These are phyloP conservation scores for Sporothrix humicola DNA, from an alignment of 2,329 filamentous ascomycete species.

Conservation along the genomic window DNA sequence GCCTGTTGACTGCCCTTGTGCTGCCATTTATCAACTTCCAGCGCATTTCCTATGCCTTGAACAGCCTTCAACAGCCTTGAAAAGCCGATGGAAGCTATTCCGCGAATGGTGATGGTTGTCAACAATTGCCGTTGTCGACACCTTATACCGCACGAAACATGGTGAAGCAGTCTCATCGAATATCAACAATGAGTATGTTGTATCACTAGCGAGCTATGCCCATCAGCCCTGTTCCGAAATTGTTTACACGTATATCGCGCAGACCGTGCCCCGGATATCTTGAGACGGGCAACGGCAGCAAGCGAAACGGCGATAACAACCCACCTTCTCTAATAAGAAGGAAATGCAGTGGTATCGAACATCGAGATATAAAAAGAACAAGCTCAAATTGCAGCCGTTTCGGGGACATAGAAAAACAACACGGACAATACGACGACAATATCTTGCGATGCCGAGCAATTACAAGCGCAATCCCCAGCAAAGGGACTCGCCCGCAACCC, in stretches of 20 bases:
- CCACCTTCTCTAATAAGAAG: conserved; percentile 6
- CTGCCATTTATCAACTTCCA: not conserved
- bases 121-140: not conserved
- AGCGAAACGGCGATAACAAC: not conserved
- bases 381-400: not conserved
- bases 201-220: not conserved
- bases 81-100: not conserved
- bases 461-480: not conserved
- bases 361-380: conserved; percentile 11
- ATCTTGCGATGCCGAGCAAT: conserved; percentile 11
- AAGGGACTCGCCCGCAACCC: not conserved
- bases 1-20: not conserved
- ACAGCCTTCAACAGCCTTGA: not conserved
- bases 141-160: not conserved
- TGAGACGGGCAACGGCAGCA: not conserved
- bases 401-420: not conserved
- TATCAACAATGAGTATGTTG: not conserved
- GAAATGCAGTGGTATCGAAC: not conserved
- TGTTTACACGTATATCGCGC: not conserved
- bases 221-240: not conserved
- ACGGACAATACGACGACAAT: not conserved
- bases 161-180: not conserved
- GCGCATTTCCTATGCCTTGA: conserved; percentile 8
- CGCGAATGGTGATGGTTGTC: not conserved
- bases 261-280: not conserved